Base-by-base conservation (phyloP, 1,139 yeast species). In the Hansenula anomala region DNA sequence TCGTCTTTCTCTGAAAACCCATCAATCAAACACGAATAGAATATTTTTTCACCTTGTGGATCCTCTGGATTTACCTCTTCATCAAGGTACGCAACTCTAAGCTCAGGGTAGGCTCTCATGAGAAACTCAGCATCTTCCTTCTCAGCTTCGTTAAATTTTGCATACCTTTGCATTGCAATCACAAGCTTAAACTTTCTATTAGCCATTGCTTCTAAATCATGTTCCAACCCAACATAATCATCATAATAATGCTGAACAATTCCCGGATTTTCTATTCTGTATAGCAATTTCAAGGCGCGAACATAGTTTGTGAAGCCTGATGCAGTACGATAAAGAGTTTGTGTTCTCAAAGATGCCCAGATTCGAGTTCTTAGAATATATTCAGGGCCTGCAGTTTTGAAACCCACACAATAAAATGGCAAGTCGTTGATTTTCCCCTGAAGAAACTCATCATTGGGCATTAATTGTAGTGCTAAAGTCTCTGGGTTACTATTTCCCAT, bases 301-400 rank as follows among this genome's bases (percentile, higher is more conserved):
- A 73, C 66, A 54, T 84, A 83, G 49, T 83, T 83, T 72, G 73
- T 73, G 49, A 86, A 85, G 0, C 95, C 95, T 0, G 88, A 75
- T 3, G 85, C 69, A 0, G 95, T 86, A 14, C 95, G 66, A 49
- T 80, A 86, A 36, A 86, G 64, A 0, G 95, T 86, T 54, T 86
- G 95, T 3, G 86, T 74, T 48, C 95, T 67, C 38, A 81, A 61
- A 0, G 95, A 84, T 0, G 94, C 84, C 95, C 95, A 86, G 1
- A 85, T 71, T 50, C 95, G 68, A 1, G 95, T 84, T 52, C 94
- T 63, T 42, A 82, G 55, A 1, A 77, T 72, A 46, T 71, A 75
- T 41, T 78, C 80, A 0, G 84, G 80, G 8, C 75, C 67, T 1
- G 87, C 71, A 12, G 73, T 65, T 44, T 78, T 79, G 58, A 82